Base-by-base conservation (phyloP, 1,139 yeast genomes). In the Oligophagozyma castellii region DNA sequence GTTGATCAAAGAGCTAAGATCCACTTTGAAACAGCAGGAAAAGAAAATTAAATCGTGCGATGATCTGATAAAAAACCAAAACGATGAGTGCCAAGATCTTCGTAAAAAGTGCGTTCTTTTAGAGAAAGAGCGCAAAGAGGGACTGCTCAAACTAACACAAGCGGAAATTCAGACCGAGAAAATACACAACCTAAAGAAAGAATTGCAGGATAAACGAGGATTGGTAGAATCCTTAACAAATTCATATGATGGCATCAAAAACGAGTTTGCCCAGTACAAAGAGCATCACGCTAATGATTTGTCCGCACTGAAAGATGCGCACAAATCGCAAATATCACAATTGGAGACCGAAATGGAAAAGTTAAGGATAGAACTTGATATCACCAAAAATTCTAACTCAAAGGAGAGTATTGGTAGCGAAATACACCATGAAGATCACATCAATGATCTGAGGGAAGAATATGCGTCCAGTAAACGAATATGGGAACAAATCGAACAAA, bases 401-500 rank as follows among this genome's bases (percentile, higher is more conserved):
- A n/a, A n/a, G n/a, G n/a, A n/a, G n/a, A n/a, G n/a, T n/a, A n/a
- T n/a, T n/a, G n/a, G n/a, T n/a, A n/a, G n/a, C n/a, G n/a, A n/a
- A n/a, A n/a, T n/a, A n/a, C n/a, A n/a, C n/a, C n/a, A n/a, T n/a
- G n/a, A n/a, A n/a, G n/a, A n/a, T n/a, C n/a, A n/a, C n/a, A n/a
- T n/a, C n/a, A n/a, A n/a, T n/a, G n/a, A n/a, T 2, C 23, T 46
- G 8, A 44, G 40, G 23, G 34, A 36, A 8, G 47, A 49, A 26
- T 34, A 48, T 6, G 36, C 39, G 5, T 64, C 72, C 14, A 77
- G 84, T 0, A 69, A 69, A 30, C 73, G 69, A 32, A 73, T 70
- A 44, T 77, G 84, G 83, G 65, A 69, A 29, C 58, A 65, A 10
- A 65, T 73, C 22, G 86, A 78, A 43, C 55, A 68, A 16, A 61